Conservation (phyloP, 805 yeast species). For the Pichia paraexigua region DNA sequence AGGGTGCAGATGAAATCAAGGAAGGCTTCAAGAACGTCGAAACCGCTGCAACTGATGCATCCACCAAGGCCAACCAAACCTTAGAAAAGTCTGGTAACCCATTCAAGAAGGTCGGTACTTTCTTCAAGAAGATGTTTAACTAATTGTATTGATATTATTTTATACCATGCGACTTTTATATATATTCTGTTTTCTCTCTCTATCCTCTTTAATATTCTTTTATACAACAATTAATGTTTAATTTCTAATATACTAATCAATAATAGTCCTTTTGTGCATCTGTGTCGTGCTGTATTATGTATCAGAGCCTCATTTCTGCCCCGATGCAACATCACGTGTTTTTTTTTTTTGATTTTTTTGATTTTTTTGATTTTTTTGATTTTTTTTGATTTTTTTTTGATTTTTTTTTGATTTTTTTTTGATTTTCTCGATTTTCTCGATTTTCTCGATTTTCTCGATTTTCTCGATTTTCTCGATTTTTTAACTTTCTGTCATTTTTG, state of each 20-base stretch:
- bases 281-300: too few species aligned
- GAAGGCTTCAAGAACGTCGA: constrained; percentile 7
- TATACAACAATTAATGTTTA: background rate
- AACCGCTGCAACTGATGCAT: constrained; percentile 1
- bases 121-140: constrained; percentile 22
- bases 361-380: too few species aligned
- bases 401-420: background rate
- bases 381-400: too few species aligned
- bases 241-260: background rate
- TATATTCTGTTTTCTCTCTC: background rate
- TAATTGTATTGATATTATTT: background rate
- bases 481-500: background rate
- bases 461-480: too few species aligned
- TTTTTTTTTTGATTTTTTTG: too few species aligned
- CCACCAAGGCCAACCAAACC: constrained; percentile 1
- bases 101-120: constrained; percentile 23
- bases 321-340: too few species aligned
- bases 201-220: background rate
- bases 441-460: too few species aligned
- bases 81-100: constrained; percentile 5
- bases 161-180: background rate
- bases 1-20: constrained; percentile 4
- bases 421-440: too few species aligned
- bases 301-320: too few species aligned
- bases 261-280: too few species aligned